These are phyloP conservation scores for Eimeria sp. DNA, from an alignment of 169 alveolate species.

Conservation along the genomic window DNA sequence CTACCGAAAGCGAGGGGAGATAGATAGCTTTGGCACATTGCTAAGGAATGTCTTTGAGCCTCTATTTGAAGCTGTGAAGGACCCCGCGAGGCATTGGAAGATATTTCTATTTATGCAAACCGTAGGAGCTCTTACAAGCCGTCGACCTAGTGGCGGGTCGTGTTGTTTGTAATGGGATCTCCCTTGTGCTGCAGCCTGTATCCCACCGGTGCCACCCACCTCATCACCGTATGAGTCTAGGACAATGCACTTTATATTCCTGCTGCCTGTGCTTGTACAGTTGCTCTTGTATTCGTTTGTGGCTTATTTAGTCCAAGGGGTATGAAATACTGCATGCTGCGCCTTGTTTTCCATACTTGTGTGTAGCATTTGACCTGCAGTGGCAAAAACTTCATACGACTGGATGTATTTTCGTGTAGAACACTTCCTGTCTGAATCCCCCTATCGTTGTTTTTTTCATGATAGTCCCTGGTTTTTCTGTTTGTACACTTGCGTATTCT, in stretches of 20 bases:
- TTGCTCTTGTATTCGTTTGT: not conserved
- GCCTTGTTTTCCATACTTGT: not conserved
- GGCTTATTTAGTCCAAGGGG: not conserved
- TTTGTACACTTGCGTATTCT: slow-evolving; percentile 40
- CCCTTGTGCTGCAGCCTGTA: not conserved
- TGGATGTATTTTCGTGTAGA: not conserved
- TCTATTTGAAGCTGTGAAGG: slow-evolving; percentile 90
- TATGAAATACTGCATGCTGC: not conserved
- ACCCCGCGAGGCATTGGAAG: slow-evolving; percentile 91
- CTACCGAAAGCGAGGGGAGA: slow-evolving; percentile 86
- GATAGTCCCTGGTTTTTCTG: not conserved
- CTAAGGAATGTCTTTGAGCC: slow-evolving; percentile 90
- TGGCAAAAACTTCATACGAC: not conserved
- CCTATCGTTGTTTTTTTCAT: not conserved
- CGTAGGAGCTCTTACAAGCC: not conserved
- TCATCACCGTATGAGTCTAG: not conserved
- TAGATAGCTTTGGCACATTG: slow-evolving; percentile 91
- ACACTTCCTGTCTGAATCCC: not conserved
- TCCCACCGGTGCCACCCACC: not conserved
- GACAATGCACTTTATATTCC: not conserved
- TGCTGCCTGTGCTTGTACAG: not conserved
- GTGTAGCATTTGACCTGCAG: not conserved
- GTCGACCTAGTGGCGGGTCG: not conserved
- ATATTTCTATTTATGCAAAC: slow-evolving; percentile 84
- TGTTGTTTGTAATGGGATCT: not conserved